Evolutionary conservation across 352 stramenopile genomes (phyloP).

Genomic region (Globisporangium iwayamae): DNA sequence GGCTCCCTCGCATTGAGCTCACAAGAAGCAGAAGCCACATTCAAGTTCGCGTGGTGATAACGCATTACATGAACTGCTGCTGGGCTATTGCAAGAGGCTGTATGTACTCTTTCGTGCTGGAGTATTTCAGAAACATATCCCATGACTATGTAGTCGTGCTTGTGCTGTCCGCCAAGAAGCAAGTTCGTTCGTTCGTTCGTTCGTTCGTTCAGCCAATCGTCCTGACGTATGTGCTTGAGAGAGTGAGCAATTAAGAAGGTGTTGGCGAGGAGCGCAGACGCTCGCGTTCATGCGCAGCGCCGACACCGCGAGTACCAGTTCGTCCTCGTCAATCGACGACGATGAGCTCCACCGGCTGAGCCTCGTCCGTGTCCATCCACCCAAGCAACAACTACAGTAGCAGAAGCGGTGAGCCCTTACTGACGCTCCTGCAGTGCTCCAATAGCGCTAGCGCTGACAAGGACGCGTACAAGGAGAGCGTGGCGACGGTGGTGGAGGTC

Average conservation of each 20-base stretch:
- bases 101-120: not conserved
- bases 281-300: constrained; percentile 17
- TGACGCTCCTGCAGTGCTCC: constrained; percentile 6
- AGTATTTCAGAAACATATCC: no score
- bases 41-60: not conserved
- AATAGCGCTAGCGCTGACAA: not conserved
- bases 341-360: constrained; percentile 14
- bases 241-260: not conserved
- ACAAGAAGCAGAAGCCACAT: not conserved
- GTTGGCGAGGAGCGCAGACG: constrained; percentile 3
- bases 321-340: constrained; percentile 12
- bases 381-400: not conserved
- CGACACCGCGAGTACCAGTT: constrained; percentile 19
- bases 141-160: no score
- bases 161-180: no score
- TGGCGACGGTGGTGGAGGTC: not conserved
- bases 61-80: not conserved
- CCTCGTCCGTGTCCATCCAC: not conserved
- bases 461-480: not conserved
- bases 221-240: not conserved
- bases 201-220: not conserved
- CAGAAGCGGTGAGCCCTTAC: constrained; percentile 3
- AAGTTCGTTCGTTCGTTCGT: no score
- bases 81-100: not conserved
- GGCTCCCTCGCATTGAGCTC: not conserved